Conservation (phyloP, 495 filamentous ascomycete genomes). For the Pseudoneurospora amorphoporcata region DNA sequence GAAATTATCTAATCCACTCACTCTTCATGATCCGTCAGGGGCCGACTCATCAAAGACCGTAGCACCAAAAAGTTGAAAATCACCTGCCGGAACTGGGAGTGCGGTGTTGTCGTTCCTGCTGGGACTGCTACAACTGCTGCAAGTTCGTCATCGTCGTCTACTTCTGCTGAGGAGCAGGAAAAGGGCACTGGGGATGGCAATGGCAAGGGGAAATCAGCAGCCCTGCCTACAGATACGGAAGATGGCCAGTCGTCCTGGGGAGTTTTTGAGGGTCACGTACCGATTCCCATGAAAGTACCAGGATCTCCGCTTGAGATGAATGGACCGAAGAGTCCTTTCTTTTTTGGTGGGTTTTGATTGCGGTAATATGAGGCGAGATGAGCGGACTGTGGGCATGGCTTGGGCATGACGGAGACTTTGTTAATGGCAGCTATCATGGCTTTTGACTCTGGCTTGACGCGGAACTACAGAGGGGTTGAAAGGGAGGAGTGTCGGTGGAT, state of each 20-base stretch:
- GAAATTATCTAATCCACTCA: not conserved
- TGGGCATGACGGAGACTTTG: not conserved
- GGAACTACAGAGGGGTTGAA: not conserved
- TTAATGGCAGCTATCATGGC: not conserved
- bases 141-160: constrained; percentile 1
- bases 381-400: not conserved
- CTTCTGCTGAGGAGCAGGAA: not conserved
- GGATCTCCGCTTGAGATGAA: constrained; percentile 14
- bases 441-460: not conserved
- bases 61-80: constrained; percentile 55
- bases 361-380: not conserved
- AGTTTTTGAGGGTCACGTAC: constrained; percentile 49
- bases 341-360: not conserved
- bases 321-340: not conserved
- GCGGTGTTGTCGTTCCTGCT: constrained; percentile 66
- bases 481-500: not conserved
- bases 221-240: not conserved
- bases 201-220: not conserved
- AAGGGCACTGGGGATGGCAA: not conserved
- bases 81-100: constrained; percentile 92
- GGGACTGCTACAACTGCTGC: not conserved
- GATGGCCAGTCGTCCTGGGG: constrained; percentile 9
- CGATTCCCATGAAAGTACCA: constrained; percentile 64
- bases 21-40: constrained; percentile 7
- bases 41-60: constrained; percentile 55